phyloP scores from a whole-genome alignment of 306 rosid genomes.

The Astragalus membranaceus region DNA sequence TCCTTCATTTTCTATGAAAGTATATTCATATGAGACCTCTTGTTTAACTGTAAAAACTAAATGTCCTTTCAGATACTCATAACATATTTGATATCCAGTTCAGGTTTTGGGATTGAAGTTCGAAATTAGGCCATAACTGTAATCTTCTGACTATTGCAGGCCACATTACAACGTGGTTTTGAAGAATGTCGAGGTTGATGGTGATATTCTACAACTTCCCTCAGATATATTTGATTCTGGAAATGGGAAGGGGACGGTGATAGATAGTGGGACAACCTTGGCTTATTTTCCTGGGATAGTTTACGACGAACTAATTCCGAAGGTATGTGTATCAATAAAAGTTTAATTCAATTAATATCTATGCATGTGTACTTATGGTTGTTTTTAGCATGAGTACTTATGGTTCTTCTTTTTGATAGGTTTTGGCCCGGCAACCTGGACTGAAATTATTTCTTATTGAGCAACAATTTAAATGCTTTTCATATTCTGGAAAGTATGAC shows the following conservation, averaged over 20 bases:
- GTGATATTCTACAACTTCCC: conserved; percentile 63
- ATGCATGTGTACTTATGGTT: conserved; percentile 19
- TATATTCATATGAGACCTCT: not conserved
- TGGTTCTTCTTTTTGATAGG: conserved; percentile 37
- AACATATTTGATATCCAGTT: conserved; percentile 17
- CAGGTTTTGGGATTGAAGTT: conserved; percentile 32
- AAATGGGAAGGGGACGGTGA: conserved; percentile 57
- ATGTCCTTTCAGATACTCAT: conserved; percentile 9
- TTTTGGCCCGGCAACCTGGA: conserved; percentile 55
- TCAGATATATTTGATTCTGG: conserved; percentile 63
- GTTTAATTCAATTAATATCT: conserved; percentile 15
- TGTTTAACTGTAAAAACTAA: conserved; percentile 8
- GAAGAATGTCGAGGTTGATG: conserved; percentile 74
- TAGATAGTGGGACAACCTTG: conserved; percentile 97
- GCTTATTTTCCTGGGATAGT: conserved; percentile 64
- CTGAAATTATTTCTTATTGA: conserved; percentile 54
- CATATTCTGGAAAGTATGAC: conserved; percentile 51
- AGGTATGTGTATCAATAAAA: conserved; percentile 38
- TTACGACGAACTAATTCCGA: conserved; percentile 40
- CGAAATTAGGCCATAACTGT: conserved; percentile 34
- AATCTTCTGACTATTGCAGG: conserved; percentile 41
- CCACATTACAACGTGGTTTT: conserved; percentile 81
- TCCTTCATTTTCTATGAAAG: not conserved
- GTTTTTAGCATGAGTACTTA: conserved; percentile 23
- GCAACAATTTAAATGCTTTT: conserved; percentile 60